A percentile compares a stretch with the other conserved stretches of the same genome.
Conservation (phyloP, 257 asterid genomes). For the Echites panduratus region DNA sequence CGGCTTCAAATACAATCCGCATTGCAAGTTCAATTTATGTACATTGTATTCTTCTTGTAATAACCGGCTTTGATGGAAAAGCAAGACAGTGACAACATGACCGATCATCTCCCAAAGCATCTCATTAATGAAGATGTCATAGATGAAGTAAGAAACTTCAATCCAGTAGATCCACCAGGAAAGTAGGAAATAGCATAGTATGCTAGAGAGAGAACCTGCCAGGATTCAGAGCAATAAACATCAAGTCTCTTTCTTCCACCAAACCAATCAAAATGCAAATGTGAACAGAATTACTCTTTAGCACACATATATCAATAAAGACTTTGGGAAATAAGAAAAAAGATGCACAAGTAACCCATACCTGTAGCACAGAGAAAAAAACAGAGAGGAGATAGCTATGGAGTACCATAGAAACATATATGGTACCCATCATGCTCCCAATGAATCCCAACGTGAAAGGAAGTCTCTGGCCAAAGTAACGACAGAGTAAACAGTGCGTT, state of each 20-base stretch:
- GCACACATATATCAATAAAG: neutral
- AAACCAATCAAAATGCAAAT: neutral
- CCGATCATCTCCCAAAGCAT: constrained; percentile 80
- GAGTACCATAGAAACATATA: constrained; percentile 91
- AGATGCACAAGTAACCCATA: constrained; percentile 22
- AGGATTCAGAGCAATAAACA: constrained; percentile 8
- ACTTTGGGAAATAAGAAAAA: neutral
- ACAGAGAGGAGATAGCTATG: constrained; percentile 92
- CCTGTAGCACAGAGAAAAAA: constrained; percentile 81
- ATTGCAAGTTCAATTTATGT: neutral
- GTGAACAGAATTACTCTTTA: neutral
- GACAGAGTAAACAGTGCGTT: constrained; percentile 15
- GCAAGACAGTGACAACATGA: neutral
- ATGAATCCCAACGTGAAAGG: constrained; percentile 84
- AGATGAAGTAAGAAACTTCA: constrained; percentile 77
- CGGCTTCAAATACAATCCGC: neutral
- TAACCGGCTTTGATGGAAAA: neutral
- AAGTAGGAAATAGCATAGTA: constrained; percentile 87
- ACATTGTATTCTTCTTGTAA: neutral
- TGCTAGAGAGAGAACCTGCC: constrained; percentile 76
- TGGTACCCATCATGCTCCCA: constrained; percentile 87
- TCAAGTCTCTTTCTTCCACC: constrained; percentile 5
- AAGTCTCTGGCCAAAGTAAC: constrained; percentile 60
- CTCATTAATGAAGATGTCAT: constrained; percentile 55
- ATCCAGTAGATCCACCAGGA: constrained; percentile 92